Conservation (phyloP, 2,329 filamentous ascomycete genomes). For the Ceratocystis alfenasii region DNA sequence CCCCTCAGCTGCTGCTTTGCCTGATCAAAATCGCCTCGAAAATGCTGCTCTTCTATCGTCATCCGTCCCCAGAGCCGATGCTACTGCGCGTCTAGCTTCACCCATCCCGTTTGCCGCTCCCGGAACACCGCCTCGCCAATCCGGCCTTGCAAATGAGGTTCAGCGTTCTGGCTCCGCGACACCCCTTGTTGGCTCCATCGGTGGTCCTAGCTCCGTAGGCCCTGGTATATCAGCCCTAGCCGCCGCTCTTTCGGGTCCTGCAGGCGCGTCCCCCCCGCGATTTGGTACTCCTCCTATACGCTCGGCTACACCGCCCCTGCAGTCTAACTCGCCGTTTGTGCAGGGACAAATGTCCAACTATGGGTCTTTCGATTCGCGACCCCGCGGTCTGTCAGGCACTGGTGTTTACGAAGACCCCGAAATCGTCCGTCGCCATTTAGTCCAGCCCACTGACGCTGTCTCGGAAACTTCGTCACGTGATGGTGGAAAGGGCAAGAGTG, state of each 20-base stretch:
- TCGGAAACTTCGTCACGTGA: conserved; percentile 37
- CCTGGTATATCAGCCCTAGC: conserved; percentile 81
- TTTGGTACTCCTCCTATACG: conserved; percentile 54
- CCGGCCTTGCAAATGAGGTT: conserved; percentile 16
- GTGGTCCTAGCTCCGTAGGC: conserved; percentile 53
- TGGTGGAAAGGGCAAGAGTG: conserved; percentile 44
- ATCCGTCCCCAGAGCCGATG: conserved; percentile 25
- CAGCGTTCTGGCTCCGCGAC: conserved; percentile 34
- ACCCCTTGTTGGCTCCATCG: conserved; percentile 38
- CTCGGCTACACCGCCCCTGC: conserved; percentile 44
- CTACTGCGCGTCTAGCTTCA: conserved; percentile 43
- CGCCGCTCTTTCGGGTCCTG: conserved; percentile 66
- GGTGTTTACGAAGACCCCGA: conserved; percentile 67
- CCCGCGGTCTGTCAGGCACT: conserved; percentile 45
- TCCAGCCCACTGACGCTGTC: conserved; percentile 49
- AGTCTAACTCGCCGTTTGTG: conserved; percentile 29
- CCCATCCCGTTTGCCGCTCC: conserved; percentile 39
- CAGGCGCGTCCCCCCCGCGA: conserved; percentile 57
- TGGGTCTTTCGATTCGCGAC: conserved; percentile 69
- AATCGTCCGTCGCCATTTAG: conserved; percentile 78
- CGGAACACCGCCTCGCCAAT: conserved; percentile 38
- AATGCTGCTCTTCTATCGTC: conserved; percentile 15
- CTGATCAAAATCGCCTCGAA: conserved; percentile 11
- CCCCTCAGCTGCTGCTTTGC: conserved; percentile 8
- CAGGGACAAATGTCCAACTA: conserved; percentile 45